phyloP scores from a whole-genome alignment of 2,329 filamentous ascomycete genomes.

The Polychaeton citri region DNA sequence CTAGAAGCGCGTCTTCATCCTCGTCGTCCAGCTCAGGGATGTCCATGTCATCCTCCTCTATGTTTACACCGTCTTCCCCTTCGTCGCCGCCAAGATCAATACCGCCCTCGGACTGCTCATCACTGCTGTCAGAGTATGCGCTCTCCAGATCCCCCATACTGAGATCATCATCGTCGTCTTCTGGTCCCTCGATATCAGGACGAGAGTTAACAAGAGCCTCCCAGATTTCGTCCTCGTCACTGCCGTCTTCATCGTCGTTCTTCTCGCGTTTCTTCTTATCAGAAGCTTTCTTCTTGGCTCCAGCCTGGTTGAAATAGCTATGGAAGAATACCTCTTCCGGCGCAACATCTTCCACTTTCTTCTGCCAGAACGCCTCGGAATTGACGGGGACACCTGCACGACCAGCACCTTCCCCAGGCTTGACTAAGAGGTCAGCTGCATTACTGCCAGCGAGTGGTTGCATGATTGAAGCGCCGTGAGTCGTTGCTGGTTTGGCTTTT shows the following conservation, averaged over 20 bases:
- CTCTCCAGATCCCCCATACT: conserved; percentile 35
- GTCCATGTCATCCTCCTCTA: conserved; percentile 40
- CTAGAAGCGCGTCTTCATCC: conserved; percentile 26
- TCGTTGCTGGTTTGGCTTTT: conserved; percentile 47
- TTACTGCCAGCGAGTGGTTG: conserved; percentile 65
- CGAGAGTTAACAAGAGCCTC: conserved; percentile 72
- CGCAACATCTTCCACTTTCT: conserved; percentile 74
- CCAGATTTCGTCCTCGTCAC: conserved; percentile 64
- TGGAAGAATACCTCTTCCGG: conserved; percentile 98
- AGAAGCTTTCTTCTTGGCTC: conserved; percentile 40
- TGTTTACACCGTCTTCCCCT: conserved; percentile 28
- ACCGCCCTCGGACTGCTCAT: conserved; percentile 36
- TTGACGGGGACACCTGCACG: conserved; percentile 59
- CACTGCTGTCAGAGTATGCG: conserved; percentile 23
- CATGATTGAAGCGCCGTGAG: conserved; percentile 86
- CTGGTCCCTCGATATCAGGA: conserved; percentile 59
- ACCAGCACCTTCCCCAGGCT: conserved; percentile 43
- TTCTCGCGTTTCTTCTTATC: conserved; percentile 42
- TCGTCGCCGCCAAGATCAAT: conserved; percentile 32
- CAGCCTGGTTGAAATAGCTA: conserved; percentile 71
- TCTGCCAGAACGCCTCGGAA: conserved; percentile 79
- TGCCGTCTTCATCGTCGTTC: conserved; percentile 27
- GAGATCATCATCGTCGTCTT: conserved; percentile 46
- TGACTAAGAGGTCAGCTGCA: conserved; percentile 47
- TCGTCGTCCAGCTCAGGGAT: conserved; percentile 31